Conservation (phyloP, 2,329 filamentous ascomycete genomes). For the Fusarium sp. region DNA sequence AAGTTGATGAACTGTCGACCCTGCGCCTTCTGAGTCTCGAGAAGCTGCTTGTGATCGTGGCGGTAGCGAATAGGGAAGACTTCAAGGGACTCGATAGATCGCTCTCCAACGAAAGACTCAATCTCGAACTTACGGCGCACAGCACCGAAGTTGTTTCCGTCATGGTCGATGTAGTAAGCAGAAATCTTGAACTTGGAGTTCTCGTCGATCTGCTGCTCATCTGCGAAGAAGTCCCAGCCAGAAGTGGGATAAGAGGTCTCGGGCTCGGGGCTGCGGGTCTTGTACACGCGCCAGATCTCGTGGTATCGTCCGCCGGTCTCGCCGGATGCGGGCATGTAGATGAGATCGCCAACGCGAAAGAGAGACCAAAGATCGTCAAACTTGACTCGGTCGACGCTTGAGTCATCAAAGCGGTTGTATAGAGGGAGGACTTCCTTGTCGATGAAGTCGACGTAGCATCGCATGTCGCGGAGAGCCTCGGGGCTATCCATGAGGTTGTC, state of each 20-base stretch:
- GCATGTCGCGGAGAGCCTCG: conserved; percentile 55
- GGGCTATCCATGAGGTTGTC: conserved; percentile 53
- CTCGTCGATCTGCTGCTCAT: conserved; percentile 47
- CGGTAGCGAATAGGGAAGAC: conserved; percentile 55
- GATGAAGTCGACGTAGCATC: conserved; percentile 58
- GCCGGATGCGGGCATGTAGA: conserved; percentile 53
- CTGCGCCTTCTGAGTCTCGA: conserved; percentile 48
- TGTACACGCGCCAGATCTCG: conserved; percentile 54
- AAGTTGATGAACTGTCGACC: conserved; percentile 50
- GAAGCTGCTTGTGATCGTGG: conserved; percentile 50
- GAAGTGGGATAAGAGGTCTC: conserved; percentile 45
- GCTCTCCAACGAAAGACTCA: conserved; percentile 52
- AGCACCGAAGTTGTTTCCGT: conserved; percentile 53
- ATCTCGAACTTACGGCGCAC: conserved; percentile 54
- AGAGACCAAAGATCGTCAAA: conserved; percentile 58
- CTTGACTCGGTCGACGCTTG: conserved; percentile 47
- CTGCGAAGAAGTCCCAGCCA: conserved; percentile 52
- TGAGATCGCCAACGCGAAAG: conserved; percentile 54
- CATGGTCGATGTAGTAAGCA: conserved; percentile 57
- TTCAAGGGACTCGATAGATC: conserved; percentile 52
- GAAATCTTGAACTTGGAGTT: conserved; percentile 51
- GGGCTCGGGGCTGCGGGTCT: conserved; percentile 46
- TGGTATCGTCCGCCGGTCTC: conserved; percentile 53
- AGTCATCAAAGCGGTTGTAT: conserved; percentile 45
- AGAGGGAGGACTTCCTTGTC: conserved; percentile 56